phyloP scores from a whole-genome alignment of 2,329 filamentous ascomycete genomes.

The Falciphora oryzae region DNA sequence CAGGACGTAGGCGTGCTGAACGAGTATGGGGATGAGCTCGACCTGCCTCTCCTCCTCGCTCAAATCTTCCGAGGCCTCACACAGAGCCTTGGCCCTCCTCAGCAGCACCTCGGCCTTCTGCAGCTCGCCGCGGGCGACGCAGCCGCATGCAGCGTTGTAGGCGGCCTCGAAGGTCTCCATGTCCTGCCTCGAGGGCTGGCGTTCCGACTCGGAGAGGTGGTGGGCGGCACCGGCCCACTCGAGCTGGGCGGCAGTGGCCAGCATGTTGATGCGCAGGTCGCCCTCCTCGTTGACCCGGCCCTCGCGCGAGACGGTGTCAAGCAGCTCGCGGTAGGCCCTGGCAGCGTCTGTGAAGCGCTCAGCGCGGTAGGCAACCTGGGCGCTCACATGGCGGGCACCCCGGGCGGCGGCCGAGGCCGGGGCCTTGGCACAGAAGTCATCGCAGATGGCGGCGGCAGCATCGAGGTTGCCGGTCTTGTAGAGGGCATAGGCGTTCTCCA shows the following conservation, averaged over 20 bases:
- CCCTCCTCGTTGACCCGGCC: slow-evolving; percentile 57
- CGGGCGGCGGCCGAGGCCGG: slow-evolving; percentile 12
- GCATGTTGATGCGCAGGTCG: slow-evolving; percentile 71
- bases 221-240: slow-evolving; percentile 59
- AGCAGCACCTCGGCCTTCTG: slow-evolving; percentile 60
- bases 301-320: slow-evolving; percentile 34
- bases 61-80: slow-evolving; percentile 67
- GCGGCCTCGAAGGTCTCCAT: slow-evolving; percentile 74
- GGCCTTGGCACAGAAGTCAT: slow-evolving; percentile 24
- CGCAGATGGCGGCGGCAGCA: slow-evolving; percentile 49
- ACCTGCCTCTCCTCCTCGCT: slow-evolving; percentile 66
- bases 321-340: slow-evolving; percentile 56
- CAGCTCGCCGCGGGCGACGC: slow-evolving; percentile 64
- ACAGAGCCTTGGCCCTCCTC: slow-evolving; percentile 64
- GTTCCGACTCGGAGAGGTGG: slow-evolving; percentile 44
- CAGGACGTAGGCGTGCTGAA: slow-evolving; percentile 71
- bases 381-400: slow-evolving; percentile 45
- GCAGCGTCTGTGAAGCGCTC: slow-evolving; percentile 67
- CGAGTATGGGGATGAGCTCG: slow-evolving; percentile 68
- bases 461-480: slow-evolving; percentile 70
- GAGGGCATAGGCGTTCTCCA: slow-evolving; percentile 76
- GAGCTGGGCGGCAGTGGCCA: slow-evolving; percentile 66
- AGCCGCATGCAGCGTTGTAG: slow-evolving; percentile 72
- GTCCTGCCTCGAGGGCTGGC: slow-evolving; percentile 51
- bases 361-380: slow-evolving; percentile 66